Evolutionary conservation across 345 rosid species (phyloP), one percentile per base, ranked within the genome.

Genomic region (Isatis tinctoria): DNA sequence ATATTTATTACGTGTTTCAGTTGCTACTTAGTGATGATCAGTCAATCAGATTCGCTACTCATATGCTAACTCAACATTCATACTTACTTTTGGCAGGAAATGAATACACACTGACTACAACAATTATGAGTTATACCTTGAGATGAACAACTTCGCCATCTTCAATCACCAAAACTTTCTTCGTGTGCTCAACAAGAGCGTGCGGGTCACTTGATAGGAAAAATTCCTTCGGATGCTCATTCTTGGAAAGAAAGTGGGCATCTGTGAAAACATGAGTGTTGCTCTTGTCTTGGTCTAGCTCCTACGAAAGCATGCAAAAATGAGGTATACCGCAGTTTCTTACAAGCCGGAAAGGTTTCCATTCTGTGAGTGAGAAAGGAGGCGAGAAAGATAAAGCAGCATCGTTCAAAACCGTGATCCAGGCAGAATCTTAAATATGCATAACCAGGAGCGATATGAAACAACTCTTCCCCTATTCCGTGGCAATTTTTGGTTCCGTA

Each of bases 161-260:
- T 83, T 94, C 96, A 80, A 94, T 88, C 80, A 87, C 83, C 87
- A 94, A 72, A 72, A 90, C 97, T 74, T 75, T 91, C 81, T 83
- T 91, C 17, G 97, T 94, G 75, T 94, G 98, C 81, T 91, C 98
- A 78, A 94, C 85, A 72, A 94, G 83, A 60, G 98, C 97, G 70
- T 83, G 85, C 8, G 90, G 91, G 79, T 91, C 97, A 82, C 92
- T 94, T 47, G 92, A 92, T 54, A 94, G 82, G 67, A 91, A 94
- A 63, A 94, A 75, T 68, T 94, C 97, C 80, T 85, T 86, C 43
- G 97, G 90, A 68, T 81, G 83, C 33, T 82, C 93, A 80, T 86
- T 85, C 77, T 73, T 85, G 12, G 85, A 83, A 39, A 87, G 80
- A 67, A 80, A 88, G 62, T 85, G 82, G 65, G 86, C 80, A 83